Base-by-base conservation (phyloP, 2,329 filamentous ascomycete species). In the Aureobasidium lini region DNA sequence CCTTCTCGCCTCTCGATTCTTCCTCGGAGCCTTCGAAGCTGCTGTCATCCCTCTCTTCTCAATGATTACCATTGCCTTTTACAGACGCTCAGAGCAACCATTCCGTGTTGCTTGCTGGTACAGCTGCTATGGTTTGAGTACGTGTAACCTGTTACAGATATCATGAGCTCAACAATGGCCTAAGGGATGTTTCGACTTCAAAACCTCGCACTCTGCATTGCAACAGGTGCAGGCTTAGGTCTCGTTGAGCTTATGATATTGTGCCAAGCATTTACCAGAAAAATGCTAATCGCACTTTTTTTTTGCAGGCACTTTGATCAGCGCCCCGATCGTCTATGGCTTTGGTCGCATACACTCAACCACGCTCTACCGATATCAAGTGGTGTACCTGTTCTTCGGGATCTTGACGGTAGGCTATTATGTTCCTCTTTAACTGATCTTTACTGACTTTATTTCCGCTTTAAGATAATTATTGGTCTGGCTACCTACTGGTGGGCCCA, bases 11-110 rank as follows among this genome's bases (percentile, higher is more conserved):
- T 62, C 63, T n/a, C 36, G 63, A 9, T 64, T 64, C 44, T 57
- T 64, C 32, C 49, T 64, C 13, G 63, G 63, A 18, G 59, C 60
- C 2, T 64, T 64, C 16, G 63, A 64, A 46, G 62, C 63, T 23
- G 62, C 54, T 3, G 60, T 61, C 9, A 42, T 58, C 6, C 60
- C 60, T 23, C 28, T 58, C 2, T 61, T 61, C 54, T 58, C 56
- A 3, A 58, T 61, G 37, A 61, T 61, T 32, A 61, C 60, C 4
- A 58, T 59, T n/a, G 53, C 60, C 7, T 61, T 58, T 32, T 61
- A 59, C 31, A 47, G 56, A 44, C 60, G 60, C 40, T 47, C 53
- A 1, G 60, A 61, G 32, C 60, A 61, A 18, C 53, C 56, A 10
- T 58, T 59, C 56, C 60, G 60, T 37, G 56, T 61, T 57, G 60